phyloP scores from a whole-genome alignment of 2,329 filamentous ascomycete species.

The Aspergillus puulaauensis region DNA sequence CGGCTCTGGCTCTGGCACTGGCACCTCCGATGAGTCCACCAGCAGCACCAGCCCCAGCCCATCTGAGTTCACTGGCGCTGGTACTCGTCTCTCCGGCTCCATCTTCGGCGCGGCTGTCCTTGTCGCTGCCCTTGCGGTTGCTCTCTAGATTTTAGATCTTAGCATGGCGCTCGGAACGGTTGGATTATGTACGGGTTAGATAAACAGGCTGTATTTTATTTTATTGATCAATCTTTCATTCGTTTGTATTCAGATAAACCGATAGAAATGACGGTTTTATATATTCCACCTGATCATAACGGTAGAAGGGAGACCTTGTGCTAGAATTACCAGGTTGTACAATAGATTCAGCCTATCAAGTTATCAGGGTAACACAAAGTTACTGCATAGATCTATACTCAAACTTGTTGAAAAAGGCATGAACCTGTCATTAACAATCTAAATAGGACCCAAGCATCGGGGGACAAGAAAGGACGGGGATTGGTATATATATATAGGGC shows the following conservation, averaged over 20 bases:
- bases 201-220: not conserved
- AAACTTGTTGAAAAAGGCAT: not conserved
- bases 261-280: not conserved
- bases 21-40: conserved; percentile 1
- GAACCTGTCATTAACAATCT: no score
- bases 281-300: no score
- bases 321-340: no score
- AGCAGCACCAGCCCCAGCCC: conserved; percentile 14
- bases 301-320: no score
- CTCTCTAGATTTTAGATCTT: not conserved
- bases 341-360: no score
- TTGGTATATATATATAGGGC: no score
- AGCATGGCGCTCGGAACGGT: not conserved
- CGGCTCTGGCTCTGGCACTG: conserved; percentile 10
- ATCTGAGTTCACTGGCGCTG: conserved; percentile 13
- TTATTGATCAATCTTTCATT: not conserved
- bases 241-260: not conserved
- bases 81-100: conserved; percentile 16
- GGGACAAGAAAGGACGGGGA: no score
- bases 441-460: no score
- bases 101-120: conserved; percentile 15
- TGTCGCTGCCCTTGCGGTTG: conserved; percentile 7
- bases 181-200: not conserved
- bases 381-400: not conserved
- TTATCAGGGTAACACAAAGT: no score